Conservation (phyloP, 495 filamentous ascomycete genomes). For the Astrothelium subdiscretum region DNA sequence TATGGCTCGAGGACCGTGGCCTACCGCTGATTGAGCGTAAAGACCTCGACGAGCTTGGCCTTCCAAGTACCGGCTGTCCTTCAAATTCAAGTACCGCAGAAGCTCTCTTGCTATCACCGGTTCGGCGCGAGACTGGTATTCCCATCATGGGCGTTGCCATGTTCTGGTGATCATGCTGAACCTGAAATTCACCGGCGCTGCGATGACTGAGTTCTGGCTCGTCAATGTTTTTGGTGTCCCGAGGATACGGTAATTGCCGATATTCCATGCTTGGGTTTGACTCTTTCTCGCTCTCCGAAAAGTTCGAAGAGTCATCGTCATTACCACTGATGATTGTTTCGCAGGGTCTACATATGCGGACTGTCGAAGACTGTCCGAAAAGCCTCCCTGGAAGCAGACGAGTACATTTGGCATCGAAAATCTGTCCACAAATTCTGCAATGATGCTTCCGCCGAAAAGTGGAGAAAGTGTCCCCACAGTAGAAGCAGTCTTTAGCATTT, state of each 20-base stretch:
- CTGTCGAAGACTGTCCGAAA: constrained; percentile 76
- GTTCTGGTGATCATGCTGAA: constrained; percentile 12
- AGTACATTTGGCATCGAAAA: constrained; percentile 96
- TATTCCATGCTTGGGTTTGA: neutral
- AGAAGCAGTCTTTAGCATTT: constrained; percentile 93
- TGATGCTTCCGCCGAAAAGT: constrained; percentile 96
- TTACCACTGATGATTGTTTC: constrained; percentile 82
- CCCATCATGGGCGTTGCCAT: constrained; percentile 30
- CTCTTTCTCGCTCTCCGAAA: constrained; percentile 64
- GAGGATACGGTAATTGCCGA: neutral
- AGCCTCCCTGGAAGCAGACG: constrained; percentile 70
- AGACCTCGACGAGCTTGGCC: constrained; percentile 88
- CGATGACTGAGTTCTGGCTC: neutral
- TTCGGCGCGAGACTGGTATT: constrained; percentile 52
- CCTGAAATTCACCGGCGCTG: neutral
- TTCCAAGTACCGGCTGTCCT: constrained; percentile 52
- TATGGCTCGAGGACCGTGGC: constrained; percentile 64
- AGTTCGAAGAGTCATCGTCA: constrained; percentile 76
- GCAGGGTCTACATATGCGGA: constrained; percentile 93
- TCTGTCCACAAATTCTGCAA: constrained; percentile 86
- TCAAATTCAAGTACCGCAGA: constrained; percentile 90
- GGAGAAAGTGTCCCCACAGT: constrained; percentile 78
- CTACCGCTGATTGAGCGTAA: constrained; percentile 60
- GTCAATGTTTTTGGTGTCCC: neutral
- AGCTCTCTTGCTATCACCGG: constrained; percentile 66